These are phyloP conservation scores for Tympanopsis confertula DNA, from an alignment of 2,329 filamentous ascomycete species.

Conservation along the genomic window DNA sequence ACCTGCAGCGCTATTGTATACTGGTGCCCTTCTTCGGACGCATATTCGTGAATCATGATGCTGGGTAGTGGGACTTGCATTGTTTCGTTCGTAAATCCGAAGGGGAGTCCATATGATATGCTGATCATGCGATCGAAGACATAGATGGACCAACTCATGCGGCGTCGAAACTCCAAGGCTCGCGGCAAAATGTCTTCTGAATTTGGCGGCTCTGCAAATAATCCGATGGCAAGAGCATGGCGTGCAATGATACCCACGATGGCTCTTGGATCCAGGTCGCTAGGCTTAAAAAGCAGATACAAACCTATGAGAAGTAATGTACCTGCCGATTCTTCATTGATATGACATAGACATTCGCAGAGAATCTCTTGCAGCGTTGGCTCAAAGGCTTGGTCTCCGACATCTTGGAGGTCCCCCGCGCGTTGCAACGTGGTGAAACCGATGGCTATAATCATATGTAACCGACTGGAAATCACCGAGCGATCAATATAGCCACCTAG, in stretches of 20 bases:
- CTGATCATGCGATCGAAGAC: constrained; percentile 32
- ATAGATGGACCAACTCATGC: constrained; percentile 31
- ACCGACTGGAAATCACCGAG: constrained; percentile 18
- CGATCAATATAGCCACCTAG: constrained; percentile 10
- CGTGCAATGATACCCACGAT: constrained; percentile 26
- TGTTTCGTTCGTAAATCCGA: constrained; percentile 24
- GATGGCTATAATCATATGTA: constrained; percentile 32
- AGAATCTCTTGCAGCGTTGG: constrained; percentile 26
- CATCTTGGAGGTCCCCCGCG: constrained; percentile 24
- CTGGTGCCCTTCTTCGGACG: constrained; percentile 20
- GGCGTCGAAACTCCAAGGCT: constrained; percentile 18
- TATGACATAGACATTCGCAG: constrained; percentile 22
- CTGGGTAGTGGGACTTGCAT: constrained; percentile 27
- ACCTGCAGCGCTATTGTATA: constrained; percentile 29
- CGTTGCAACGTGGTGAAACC: constrained; percentile 29
- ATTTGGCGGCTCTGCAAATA: constrained; percentile 17
- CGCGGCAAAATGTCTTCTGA: constrained; percentile 11
- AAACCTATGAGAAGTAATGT: constrained; percentile 27
- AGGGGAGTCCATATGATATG: constrained; percentile 24
- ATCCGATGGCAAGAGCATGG: constrained; percentile 23
- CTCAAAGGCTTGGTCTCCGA: constrained; percentile 17
- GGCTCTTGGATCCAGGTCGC: constrained; percentile 23
- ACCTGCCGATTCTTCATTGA: constrained; percentile 23
- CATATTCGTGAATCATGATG: constrained; percentile 31
- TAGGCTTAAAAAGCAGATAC: constrained; percentile 29